Conservation (phyloP, 2,329 filamentous ascomycete genomes). For the Amauroascus niger region DNA sequence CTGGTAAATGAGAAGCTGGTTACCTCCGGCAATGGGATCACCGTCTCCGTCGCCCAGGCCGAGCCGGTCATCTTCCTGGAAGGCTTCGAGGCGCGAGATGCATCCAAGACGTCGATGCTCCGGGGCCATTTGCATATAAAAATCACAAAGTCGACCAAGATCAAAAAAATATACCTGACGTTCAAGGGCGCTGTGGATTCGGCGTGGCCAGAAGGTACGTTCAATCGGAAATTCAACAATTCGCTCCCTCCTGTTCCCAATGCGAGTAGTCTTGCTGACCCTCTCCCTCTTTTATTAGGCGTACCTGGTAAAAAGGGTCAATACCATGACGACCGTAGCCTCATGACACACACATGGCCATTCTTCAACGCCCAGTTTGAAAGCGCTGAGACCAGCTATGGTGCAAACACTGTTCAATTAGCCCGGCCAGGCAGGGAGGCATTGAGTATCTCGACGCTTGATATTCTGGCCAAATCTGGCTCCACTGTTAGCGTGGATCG, state of each 20-base stretch:
- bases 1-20: conserved; percentile 40
- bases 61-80: conserved; percentile 43
- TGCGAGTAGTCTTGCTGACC: too few species aligned
- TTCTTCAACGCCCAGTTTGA: conserved; percentile 72
- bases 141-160: conserved; percentile 80
- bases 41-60: conserved; percentile 39
- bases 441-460: conserved; percentile 27
- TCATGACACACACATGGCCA: conserved; percentile 79
- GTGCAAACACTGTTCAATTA: conserved; percentile 54
- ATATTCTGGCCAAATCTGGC: conserved; percentile 34
- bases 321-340: conserved; percentile 69
- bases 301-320: conserved; percentile 82
- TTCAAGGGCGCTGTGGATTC: conserved; percentile 78
- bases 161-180: conserved; percentile 81
- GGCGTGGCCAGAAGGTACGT: conserved; percentile 83
- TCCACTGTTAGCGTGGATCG: conserved; percentile 40
- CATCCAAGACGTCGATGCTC: conserved; percentile 66
- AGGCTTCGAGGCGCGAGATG: conserved; percentile 41
- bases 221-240: neutral
- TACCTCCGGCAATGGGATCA: conserved; percentile 41
- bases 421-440: conserved; percentile 34
- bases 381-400: conserved; percentile 50
- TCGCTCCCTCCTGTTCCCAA: conserved; percentile 5
- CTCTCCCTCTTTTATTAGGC: conserved; percentile 38
- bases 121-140: conserved; percentile 73